Evolutionary conservation across 805 yeast species (phyloP), one percentile per base, ranked within the genome.

Genomic region (Candida endomychidarum): DNA sequence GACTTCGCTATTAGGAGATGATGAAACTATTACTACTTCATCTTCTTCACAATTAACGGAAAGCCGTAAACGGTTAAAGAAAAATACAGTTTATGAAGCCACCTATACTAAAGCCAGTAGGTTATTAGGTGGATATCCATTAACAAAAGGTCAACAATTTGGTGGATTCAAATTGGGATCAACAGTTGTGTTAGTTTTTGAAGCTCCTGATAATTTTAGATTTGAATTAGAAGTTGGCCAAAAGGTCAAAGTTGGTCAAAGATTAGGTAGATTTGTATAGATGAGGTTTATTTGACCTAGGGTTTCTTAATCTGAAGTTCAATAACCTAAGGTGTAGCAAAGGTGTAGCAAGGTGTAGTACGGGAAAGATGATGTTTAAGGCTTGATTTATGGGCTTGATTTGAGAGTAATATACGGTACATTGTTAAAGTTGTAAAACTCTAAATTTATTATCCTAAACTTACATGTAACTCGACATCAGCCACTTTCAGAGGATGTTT

Each of bases 91-190:
- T 49, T 90, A 88, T 59, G 98, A 93, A 63, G 98, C 99, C 5
- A 87, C 90, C 0, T 93, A 93, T 62, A 71, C 81, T 17, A 80
- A 81, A 40, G 96, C 96, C 3, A 81, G 90, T 41, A 69, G 77
- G 36, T 48, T 82, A 4, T 67, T 90, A 29, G 86, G 90, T 7
- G 99, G 99, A 7, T 78, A 78, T 55, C 99, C 99, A 2, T 74
- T 93, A 37, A 69, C 78, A 15, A 88, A 86, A 63, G 99, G 99
- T 28, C 86, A 87, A 54, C 96, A 93, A 63, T 85, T 93, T 75
- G 99, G 99, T 29, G 99, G 99, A 0, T 93, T 93, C 66, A 86
- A 86, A 69, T 72, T 93, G 38, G 99, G 99, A 0, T 84, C 95
- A 20, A 93, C 99, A 0, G 93, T 93, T n/a, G 99, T 93, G 12